Evolutionary conservation across 2,329 filamentous ascomycete genomes (phyloP), one percentile per base, ranked within the genome.

Genomic region (Ilyonectria robusta): DNA sequence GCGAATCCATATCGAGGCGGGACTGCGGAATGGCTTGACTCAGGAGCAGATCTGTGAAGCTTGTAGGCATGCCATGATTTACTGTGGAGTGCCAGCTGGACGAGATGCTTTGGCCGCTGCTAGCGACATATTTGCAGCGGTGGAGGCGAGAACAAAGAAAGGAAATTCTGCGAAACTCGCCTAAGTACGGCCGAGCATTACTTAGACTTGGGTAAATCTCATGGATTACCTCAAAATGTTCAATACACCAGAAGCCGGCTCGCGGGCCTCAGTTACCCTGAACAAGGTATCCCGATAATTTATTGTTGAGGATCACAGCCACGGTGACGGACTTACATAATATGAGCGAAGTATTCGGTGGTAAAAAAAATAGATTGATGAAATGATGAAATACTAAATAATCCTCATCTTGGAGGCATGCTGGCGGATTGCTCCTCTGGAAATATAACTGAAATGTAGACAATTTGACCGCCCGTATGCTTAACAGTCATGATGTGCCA

Each of bases 391-490:
- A 51, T 46, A 55, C n/a, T 47, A 42, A 44, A 63, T 63, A 40
- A 50, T n/a, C 64, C 64, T 63, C 61, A 40, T 56, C 54, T 56
- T 33, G 46, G 57, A 65, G 62, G 57, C 40, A 54, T 19, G 17
- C 31, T 40, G 56, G 57, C 53, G 66, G 66, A 68, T 68, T 56
- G 66, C 66, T 68, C 66, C 66, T 31, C 15, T 17, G 50, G 47
- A 54, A 61, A 61, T 66, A n/a, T 66, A 63, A 46, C 44, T 48
- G 59, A 46, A 57, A 56, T 33, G 59, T 40, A 44, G 35, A 59
- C 62, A 66, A 59, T 61, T 37, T 59, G 62, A 53, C 62, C 54
- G 35, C 50, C 61, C 47, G 62, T 64, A 33, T 65, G 50, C 56
- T 59, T 35, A 9, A 55, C 31, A 33, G 50, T 33, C 35, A 64